Evolutionary conservation across 1,139 yeast genomes (phyloP).

Genomic region (Zygoascus meyerae): DNA sequence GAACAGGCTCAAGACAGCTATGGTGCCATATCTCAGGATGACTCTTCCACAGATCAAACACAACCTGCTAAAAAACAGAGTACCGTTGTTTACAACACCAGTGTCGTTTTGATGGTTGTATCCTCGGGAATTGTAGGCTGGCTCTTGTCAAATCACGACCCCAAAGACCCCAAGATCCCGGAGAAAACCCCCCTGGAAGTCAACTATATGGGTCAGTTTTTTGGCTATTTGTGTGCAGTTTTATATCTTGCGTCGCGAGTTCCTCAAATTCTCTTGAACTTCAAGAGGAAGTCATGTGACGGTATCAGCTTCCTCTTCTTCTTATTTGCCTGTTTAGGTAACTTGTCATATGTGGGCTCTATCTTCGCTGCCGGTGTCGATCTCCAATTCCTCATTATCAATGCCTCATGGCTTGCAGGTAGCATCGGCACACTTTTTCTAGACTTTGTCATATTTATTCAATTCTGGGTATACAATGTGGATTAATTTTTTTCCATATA

Average conservation of each 20-base stretch:
- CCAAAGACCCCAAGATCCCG: conserved; percentile 28
- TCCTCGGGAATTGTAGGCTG: conserved; percentile 81
- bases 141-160: conserved; percentile 49
- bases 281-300: conserved; percentile 79
- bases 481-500: not conserved
- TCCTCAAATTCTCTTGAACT: conserved; percentile 83
- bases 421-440: conserved; percentile 79
- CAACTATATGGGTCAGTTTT: conserved; percentile 75
- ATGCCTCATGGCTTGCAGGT: conserved; percentile 90
- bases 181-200: conserved; percentile 40
- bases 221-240: conserved; percentile 88
- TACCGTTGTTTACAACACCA: conserved; percentile 44
- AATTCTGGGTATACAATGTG: conserved; percentile 67
- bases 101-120: conserved; percentile 65
- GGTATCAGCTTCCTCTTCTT: conserved; percentile 91
- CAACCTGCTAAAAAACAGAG: conserved; percentile 1
- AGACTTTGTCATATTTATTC: conserved; percentile 77
- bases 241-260: conserved; percentile 82
- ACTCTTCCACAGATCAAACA: not conserved
- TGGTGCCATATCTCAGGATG: conserved; percentile 3
- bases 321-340: conserved; percentile 88
- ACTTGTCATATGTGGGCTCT: conserved; percentile 79
- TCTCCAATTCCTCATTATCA: conserved; percentile 63
- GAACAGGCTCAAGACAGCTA: conserved; percentile 9
- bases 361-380: conserved; percentile 67